Base-by-base conservation (phyloP, 257 asterid species). In the Solanum bukasovii region DNA sequence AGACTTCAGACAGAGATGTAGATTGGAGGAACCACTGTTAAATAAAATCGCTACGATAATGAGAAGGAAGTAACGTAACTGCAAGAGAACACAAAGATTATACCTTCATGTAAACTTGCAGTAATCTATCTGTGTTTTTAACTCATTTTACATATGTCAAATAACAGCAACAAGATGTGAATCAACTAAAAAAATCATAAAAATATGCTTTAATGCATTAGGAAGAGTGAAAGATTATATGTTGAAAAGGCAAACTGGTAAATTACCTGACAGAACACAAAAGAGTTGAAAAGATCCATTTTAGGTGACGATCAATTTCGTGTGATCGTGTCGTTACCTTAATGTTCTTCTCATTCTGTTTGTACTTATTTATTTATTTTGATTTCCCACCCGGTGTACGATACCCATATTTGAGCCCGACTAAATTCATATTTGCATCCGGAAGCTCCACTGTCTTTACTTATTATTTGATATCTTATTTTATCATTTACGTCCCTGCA, bases 241-340 rank as follows among this genome's bases (percentile, higher is more conserved):
- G 27, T 82, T 82, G 65, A 56, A 56, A 52, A 56, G 65, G 11
- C 25, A 56, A 20, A 20, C 65, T 20, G 44, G 27, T 78, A 13
- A 35, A 56, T 90, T 92, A 96, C 99, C 98, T 96, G 98, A 86
- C 99, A 96, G 88, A 96, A 94, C 86, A 96, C 98, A 18, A 96
- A 96, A 59, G 98, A 92, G 93, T 95, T 96, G 44, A 40, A 40
- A 40, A 40, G 44, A 40, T 40, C 46, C 46, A 40, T 40, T 40
- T 40, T 40, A 40, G 46, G 46, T 40, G 4, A 40, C 1, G 44
- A 40, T 40, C 0, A 0, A 40, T 40, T 40, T 40, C 4, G 13
- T 40, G 44, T 40, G 13, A 40, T 40, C 46, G 13, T 40, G 46
- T 0, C 4, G 46, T 40, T 40, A 40, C 46, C 46, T 40, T 40